Percentiles rank a stretch among this genome's conserved stretches.
Evolutionary conservation across 176 grass and related monocot species (phyloP).

Genomic region (Dendrocalamus sinicus): DNA sequence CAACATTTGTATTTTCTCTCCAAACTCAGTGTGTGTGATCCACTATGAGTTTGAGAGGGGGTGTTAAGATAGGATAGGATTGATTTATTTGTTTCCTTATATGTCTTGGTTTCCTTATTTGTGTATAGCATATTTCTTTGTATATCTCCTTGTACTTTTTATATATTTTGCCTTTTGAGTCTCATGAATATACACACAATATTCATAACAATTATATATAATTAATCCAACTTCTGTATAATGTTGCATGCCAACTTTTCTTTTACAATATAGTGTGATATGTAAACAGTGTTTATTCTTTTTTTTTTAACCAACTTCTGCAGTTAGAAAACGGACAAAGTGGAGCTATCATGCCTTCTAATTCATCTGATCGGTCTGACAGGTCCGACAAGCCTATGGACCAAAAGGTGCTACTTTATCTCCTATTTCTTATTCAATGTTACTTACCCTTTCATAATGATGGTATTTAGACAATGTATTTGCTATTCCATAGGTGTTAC

Average conservation of each 20-base stretch:
- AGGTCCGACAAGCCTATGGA: constrained; percentile 65
- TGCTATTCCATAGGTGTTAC: constrained; percentile 60
- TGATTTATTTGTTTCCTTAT: too few relatives aligned
- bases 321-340: constrained; percentile 65
- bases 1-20: too few relatives aligned
- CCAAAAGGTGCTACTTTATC: constrained; percentile 61
- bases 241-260: constrained; percentile 15
- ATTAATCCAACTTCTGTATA: constrained; percentile 5
- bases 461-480: constrained; percentile 31
- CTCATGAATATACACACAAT: too few relatives aligned
- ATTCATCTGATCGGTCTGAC: constrained; percentile 76
- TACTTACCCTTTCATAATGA: neutral
- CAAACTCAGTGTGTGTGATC: too few relatives aligned
- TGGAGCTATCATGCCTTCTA: constrained; percentile 53
- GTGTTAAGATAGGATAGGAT: too few relatives aligned
- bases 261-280: constrained; percentile 18
- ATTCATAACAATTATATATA: constrained; percentile 12
- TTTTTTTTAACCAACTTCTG: constrained; percentile 35
- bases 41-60: too few relatives aligned
- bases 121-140: too few relatives aligned
- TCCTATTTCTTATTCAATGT: constrained; percentile 1
- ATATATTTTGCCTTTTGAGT: too few relatives aligned
- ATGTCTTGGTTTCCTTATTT: too few relatives aligned
- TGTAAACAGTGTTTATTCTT: neutral
- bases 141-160: too few relatives aligned